Percentiles rank a stretch among this genome's conserved stretches.
These are phyloP conservation scores for Bremia lactucae DNA, from an alignment of 352 stramenopile genomes.

Conservation along the genomic window DNA sequence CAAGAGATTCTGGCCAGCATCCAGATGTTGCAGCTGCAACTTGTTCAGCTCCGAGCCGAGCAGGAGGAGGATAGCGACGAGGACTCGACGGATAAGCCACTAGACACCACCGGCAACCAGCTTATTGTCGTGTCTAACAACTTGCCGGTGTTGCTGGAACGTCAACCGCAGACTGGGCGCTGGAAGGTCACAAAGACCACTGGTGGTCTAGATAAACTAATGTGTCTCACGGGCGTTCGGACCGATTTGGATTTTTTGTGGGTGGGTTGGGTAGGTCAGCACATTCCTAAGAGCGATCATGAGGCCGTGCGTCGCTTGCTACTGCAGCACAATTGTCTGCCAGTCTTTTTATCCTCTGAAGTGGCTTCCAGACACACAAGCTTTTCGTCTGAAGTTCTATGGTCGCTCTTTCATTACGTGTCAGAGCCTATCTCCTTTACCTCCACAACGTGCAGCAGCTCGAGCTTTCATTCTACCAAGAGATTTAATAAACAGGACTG, in stretches of 20 bases:
- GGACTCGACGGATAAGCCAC: constrained; percentile 16
- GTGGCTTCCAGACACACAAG: constrained; percentile 77
- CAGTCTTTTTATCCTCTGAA: constrained; percentile 78
- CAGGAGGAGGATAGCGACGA: constrained; percentile 56
- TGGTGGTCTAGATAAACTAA: constrained; percentile 78
- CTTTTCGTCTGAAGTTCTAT: constrained; percentile 88
- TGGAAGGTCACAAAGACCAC: constrained; percentile 83
- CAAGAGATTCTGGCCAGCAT: constrained; percentile 86
- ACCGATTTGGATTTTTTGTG: constrained; percentile 71
- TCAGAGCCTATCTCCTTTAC: constrained; percentile 53
- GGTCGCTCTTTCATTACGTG: constrained; percentile 87
- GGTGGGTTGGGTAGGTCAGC: constrained; percentile 85
- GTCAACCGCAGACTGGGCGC: constrained; percentile 59
- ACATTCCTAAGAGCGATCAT: constrained; percentile 75
- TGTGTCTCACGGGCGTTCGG: constrained; percentile 60
- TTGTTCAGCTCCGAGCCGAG: constrained; percentile 65
- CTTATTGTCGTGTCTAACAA: constrained; percentile 86
- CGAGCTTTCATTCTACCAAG: constrained; percentile 45
- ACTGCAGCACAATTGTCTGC: constrained; percentile 80
- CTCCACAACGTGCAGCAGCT: constrained; percentile 23
- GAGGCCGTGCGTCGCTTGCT: constrained; percentile 59
- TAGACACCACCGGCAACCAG: constrained; percentile 19
- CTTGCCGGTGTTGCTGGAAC: constrained; percentile 63
- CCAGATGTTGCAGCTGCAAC: constrained; percentile 82
- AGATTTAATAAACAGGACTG: constrained; percentile 85